phyloP scores from a whole-genome alignment of 225 moss, liverwort and hornwort species.

The Bryum argenteum region DNA sequence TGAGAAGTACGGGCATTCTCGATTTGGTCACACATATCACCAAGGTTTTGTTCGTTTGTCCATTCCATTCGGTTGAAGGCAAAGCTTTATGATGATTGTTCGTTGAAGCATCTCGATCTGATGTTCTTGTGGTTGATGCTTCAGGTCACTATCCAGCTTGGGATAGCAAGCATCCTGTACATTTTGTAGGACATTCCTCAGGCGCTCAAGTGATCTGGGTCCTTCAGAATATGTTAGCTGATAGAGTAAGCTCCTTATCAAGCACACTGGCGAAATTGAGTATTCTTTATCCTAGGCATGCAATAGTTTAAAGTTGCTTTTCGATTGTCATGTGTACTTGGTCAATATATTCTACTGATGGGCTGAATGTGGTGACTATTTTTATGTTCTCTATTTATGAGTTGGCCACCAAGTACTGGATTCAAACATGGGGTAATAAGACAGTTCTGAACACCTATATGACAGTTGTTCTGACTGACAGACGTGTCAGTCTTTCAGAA shows the following conservation, averaged over 20 bases:
- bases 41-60: constrained; percentile 29
- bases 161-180: constrained; percentile 79
- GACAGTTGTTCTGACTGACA: too few species aligned
- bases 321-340: constrained; percentile 12
- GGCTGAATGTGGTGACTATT: not conserved
- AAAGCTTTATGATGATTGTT: not conserved
- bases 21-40: constrained; percentile 63
- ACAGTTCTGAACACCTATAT: not conserved
- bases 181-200: constrained; percentile 85
- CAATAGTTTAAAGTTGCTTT: not conserved
- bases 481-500: not conserved
- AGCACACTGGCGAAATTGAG: constrained; percentile 3
- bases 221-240: constrained; percentile 77
- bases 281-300: not conserved
- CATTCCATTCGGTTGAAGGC: not conserved
- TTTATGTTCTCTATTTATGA: not conserved
- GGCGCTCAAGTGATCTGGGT: constrained; percentile 81
- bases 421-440: not conserved
- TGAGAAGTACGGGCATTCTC: constrained; percentile 63
- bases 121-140: constrained; percentile 22
- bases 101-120: constrained; percentile 24
- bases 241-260: constrained; percentile 50
- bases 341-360: constrained; percentile 16
- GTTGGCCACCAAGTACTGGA: constrained; percentile 5
- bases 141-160: constrained; percentile 75